Evolutionary conservation across 2,329 filamentous ascomycete species (phyloP).

Genomic region (Hypoxylon sp.): DNA sequence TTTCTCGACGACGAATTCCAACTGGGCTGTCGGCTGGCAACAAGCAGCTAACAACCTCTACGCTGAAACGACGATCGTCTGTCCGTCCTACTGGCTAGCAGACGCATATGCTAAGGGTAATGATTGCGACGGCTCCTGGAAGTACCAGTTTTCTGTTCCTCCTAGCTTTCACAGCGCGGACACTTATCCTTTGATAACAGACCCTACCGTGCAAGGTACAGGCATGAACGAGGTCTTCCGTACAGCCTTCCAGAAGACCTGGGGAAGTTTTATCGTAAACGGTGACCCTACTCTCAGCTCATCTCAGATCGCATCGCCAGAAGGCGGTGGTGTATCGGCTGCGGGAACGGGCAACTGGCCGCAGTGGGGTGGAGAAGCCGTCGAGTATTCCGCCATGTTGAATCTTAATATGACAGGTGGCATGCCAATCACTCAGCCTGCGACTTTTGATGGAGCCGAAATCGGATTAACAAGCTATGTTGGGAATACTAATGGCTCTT

Average conservation of each 20-base stretch:
- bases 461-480: slow-evolving; percentile 48
- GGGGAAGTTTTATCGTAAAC: slow-evolving; percentile 60
- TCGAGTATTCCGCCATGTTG: slow-evolving; percentile 53
- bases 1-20: slow-evolving; percentile 63
- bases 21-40: slow-evolving; percentile 64
- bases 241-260: slow-evolving; percentile 57
- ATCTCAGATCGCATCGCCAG: slow-evolving; percentile 45
- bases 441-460: slow-evolving; percentile 37
- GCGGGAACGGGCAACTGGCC: slow-evolving; percentile 52
- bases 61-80: slow-evolving; percentile 67
- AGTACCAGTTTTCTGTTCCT: slow-evolving; percentile 62
- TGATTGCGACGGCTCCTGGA: slow-evolving; percentile 53
- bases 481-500: slow-evolving; percentile 51
- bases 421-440: slow-evolving; percentile 31
- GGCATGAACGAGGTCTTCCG: slow-evolving; percentile 44
- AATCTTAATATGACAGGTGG: slow-evolving; percentile 59
- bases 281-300: slow-evolving; percentile 56
- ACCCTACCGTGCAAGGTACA: slow-evolving; percentile 14
- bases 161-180: slow-evolving; percentile 56
- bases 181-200: slow-evolving; percentile 52
- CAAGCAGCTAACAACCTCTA: slow-evolving; percentile 66
- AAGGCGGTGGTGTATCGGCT: slow-evolving; percentile 47
- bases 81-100: slow-evolving; percentile 67
- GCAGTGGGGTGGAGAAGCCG: slow-evolving; percentile 46
- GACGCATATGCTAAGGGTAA: slow-evolving; percentile 56